These are phyloP conservation scores for Saussurea involucrata DNA, from an alignment of 129 eudicot genomes.

Conservation along the genomic window DNA sequence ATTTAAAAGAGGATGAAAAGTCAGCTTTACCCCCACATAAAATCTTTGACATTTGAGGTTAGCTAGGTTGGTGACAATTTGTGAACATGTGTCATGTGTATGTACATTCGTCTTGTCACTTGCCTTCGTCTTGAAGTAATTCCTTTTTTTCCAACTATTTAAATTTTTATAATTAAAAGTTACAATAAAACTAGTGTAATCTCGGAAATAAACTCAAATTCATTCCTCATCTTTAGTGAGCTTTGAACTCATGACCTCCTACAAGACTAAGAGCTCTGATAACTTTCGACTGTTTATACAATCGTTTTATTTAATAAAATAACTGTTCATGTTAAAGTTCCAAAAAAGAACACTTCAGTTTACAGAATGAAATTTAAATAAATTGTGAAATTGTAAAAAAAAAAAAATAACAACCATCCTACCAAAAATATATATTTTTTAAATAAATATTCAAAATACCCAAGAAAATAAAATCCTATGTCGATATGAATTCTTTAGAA, in stretches of 20 bases:
- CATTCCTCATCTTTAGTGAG: no score
- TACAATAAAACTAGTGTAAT: background rate
- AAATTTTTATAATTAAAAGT: background rate
- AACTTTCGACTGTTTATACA: no score
- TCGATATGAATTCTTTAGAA: no score
- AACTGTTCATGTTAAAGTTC: background rate
- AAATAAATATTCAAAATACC: no score
- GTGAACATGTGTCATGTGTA: constrained; percentile 13
- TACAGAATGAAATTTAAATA: no score
- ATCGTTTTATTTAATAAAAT: background rate
- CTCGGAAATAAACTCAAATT: background rate
- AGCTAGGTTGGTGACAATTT: constrained; percentile 7
- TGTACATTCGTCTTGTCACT: constrained; percentile 21
- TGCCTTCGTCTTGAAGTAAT: constrained; percentile 26
- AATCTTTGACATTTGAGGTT: constrained; percentile 7
- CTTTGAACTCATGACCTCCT: no score
- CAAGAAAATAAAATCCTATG: no score
- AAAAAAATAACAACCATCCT: background rate
- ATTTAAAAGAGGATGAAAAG: background rate
- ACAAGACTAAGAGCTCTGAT: no score
- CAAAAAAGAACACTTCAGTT: background rate
- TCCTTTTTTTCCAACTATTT: background rate
- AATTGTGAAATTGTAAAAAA: no score
- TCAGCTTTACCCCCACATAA: constrained; percentile 1
- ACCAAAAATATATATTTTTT: no score